Conservation (phyloP, 1,139 yeast genomes). For the Pichia terricola region DNA sequence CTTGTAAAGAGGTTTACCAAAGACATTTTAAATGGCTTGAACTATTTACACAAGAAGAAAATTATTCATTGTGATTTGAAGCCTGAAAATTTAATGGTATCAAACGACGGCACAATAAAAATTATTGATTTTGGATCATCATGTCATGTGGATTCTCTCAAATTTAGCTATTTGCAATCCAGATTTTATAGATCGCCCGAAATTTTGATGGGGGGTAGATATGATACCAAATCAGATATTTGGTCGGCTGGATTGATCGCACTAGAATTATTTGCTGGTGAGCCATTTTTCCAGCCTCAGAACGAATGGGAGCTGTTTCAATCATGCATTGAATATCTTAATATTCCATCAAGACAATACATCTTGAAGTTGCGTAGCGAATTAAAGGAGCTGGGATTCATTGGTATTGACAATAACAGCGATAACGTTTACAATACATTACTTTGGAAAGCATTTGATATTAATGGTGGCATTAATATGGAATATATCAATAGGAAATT, state of each 20-base stretch:
- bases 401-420: neutral
- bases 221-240: conserved; percentile 60
- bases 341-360: conserved; percentile 42
- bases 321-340: conserved; percentile 36
- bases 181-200: conserved; percentile 69
- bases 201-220: conserved; percentile 69
- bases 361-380: conserved; percentile 30
- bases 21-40: conserved; percentile 52
- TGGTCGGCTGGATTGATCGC: conserved; percentile 74
- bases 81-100: conserved; percentile 57
- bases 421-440: conserved; percentile 13
- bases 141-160: conserved; percentile 36
- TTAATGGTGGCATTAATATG: conserved; percentile 16
- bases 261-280: conserved; percentile 57
- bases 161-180: conserved; percentile 55
- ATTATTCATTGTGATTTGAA: conserved; percentile 77
- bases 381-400: conserved; percentile 22
- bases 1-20: conserved; percentile 41
- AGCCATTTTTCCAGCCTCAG: conserved; percentile 61
- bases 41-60: conserved; percentile 45
- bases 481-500: conserved; percentile 11
- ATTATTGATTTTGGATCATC: conserved; percentile 65
- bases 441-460: conserved; percentile 22
- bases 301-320: conserved; percentile 61
- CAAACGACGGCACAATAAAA: conserved; percentile 26